Percentiles rank a stretch among this genome's conserved stretches.
These are phyloP conservation scores for Plasmodium vinckei DNA, from an alignment of 169 alveolate species.

Conservation along the genomic window DNA sequence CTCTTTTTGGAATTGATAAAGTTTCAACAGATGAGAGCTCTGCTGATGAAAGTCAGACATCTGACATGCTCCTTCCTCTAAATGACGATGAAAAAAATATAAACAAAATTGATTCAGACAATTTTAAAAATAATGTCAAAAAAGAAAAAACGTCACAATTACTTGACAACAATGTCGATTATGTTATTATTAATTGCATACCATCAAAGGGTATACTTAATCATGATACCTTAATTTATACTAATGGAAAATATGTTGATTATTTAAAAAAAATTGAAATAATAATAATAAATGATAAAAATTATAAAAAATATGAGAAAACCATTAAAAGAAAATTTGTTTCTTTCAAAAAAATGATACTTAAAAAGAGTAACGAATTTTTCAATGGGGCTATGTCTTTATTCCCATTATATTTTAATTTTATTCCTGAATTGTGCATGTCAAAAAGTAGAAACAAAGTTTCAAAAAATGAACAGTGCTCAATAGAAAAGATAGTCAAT, in stretches of 20 bases:
- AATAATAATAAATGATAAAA: conserved; percentile 50
- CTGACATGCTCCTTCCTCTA: not conserved
- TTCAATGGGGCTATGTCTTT: conserved; percentile 54
- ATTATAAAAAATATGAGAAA: conserved; percentile 59
- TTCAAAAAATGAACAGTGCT: not conserved
- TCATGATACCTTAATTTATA: conserved; percentile 60
- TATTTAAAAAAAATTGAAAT: conserved; percentile 50
- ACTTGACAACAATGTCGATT: not conserved
- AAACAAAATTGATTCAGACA: not conserved
- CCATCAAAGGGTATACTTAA: conserved; percentile 46
- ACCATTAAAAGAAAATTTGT: conserved; percentile 23
- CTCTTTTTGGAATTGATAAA: not conserved
- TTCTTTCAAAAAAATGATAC: conserved; percentile 45
- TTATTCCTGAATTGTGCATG: conserved; percentile 19
- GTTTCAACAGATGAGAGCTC: not conserved
- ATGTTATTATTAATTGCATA: conserved; percentile 45
- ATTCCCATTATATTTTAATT: conserved; percentile 35
- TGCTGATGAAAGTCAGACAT: not conserved
- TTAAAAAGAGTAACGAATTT: conserved; percentile 59
- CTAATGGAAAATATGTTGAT: conserved; percentile 70
- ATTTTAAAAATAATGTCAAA: not conserved
- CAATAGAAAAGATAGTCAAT: not conserved
- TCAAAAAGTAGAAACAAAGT: not conserved
- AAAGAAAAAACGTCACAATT: not conserved
- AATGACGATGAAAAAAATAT: not conserved